phyloP scores from a whole-genome alignment of 345 rosid genomes.

The Nephelium lappaceum region DNA sequence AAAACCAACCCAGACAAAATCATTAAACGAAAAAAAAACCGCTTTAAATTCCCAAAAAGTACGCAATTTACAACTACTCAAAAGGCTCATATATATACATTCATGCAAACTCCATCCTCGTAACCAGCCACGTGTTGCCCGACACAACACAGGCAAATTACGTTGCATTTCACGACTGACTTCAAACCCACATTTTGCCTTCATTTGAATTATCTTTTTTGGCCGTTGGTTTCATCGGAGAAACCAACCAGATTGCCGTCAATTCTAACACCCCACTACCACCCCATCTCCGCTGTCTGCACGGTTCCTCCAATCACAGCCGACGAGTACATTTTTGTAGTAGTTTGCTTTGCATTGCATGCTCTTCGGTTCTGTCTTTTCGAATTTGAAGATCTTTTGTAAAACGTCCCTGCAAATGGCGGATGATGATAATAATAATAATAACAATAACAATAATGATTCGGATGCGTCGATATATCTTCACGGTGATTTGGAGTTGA shows the following conservation, averaged over 20 bases:
- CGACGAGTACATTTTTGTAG: constrained; percentile 10
- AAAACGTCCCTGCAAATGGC: constrained; percentile 33
- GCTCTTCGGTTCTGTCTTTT: neutral
- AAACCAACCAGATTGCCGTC: constrained; percentile 17
- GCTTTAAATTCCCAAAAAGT: neutral
- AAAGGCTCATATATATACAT: too few relatives aligned
- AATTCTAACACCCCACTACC: neutral
- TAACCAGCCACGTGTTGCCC: neutral
- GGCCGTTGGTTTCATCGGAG: constrained; percentile 30
- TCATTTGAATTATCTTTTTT: neutral
- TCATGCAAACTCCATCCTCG: neutral
- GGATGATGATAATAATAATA: constrained; percentile 15
- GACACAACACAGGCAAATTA: neutral
- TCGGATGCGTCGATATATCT: constrained; percentile 35
- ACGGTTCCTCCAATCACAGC: constrained; percentile 27
- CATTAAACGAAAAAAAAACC: neutral
- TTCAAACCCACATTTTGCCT: neutral
- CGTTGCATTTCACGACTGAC: neutral
- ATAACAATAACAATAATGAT: neutral
- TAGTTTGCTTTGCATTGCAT: neutral
- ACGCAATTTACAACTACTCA: neutral
- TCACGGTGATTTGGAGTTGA: constrained; percentile 79
- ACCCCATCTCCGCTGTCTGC: neutral
- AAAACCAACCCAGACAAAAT: neutral
- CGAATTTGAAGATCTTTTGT: neutral